These are phyloP conservation scores for Magnolia sinica DNA, from an alignment of 164 flowering plant genomes.

Conservation along the genomic window DNA sequence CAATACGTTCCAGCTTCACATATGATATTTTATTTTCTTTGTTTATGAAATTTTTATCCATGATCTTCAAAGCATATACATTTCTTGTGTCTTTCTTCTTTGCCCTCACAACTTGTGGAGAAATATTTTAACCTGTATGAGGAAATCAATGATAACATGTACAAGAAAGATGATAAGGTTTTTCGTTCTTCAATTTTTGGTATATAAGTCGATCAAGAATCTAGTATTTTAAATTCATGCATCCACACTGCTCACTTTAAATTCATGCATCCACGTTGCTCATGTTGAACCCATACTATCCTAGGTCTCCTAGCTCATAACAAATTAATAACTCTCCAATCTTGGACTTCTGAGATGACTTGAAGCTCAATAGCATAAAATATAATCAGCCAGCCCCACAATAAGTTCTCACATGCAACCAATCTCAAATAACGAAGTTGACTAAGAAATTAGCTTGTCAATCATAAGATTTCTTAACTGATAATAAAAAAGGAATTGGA, in stretches of 20 bases:
- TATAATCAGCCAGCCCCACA: too few relatives aligned
- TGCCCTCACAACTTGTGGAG: slow-evolving; percentile 81
- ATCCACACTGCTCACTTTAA: background rate
- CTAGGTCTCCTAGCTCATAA: background rate
- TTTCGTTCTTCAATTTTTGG: background rate
- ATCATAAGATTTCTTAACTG: too few relatives aligned
- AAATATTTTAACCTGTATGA: background rate
- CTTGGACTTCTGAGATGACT: too few relatives aligned
- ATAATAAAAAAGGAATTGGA: too few relatives aligned
- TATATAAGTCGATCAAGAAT: background rate
- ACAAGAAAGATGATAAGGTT: background rate
- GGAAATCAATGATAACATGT: background rate
- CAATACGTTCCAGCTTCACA: slow-evolving; percentile 94
- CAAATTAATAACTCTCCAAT: too few relatives aligned
- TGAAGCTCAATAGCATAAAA: too few relatives aligned
- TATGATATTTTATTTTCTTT: slow-evolving; percentile 97
- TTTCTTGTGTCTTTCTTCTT: slow-evolving; percentile 87
- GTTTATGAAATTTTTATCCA: slow-evolving; percentile 98
- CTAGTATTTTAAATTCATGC: background rate
- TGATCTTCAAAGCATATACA: slow-evolving; percentile 95
- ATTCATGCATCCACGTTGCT: too few relatives aligned
- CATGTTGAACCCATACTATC: background rate
- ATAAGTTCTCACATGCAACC: too few relatives aligned
- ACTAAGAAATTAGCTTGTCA: too few relatives aligned
- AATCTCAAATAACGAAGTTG: too few relatives aligned